Evolutionary conservation across 345 rosid species (phyloP), one percentile per base, ranked within the genome.

Genomic region (Rhodomyrtus tomentosa): DNA sequence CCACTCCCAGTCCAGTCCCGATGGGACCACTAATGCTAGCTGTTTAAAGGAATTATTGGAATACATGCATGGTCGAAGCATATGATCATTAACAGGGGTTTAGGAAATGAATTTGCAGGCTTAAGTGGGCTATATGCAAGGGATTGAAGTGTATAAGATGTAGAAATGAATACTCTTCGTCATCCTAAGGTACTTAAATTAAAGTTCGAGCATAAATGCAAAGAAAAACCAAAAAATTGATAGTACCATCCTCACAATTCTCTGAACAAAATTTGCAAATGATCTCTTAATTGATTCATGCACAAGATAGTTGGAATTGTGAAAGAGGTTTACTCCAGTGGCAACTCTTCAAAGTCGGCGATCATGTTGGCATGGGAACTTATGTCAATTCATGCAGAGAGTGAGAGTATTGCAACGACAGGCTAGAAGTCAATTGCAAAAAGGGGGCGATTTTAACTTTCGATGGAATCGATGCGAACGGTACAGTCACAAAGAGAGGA

Each of bases 301-400:
- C 98, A 95, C 87, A 98, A 96, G 90, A 95, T 95, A 89, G 92
- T 89, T 89, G 98, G 99, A 73, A 83, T 93, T 82, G 98, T 97
- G 80, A 91, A 82, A 82, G 93, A 95, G 90, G 94, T 97, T 50
- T 98, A 98, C 55, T 87, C 93, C 24, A 91, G 85, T 90, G 99
- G 93, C 55, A 51, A 25, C 80, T 88, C 38, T 89, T 95, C 93
- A 92, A 94, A 89, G 90, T 89, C 49, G 98, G 98, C 13, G 98
- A 97, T 84, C 95, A 85, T 85, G 95, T 93, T 83, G 99, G 99
- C 40, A 96, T 97, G 82, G 99, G 99, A 58, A 95, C 99, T 51
- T 95, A 87, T 88, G 96, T 97, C 82, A 92, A 92, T 88, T 95
- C 98, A 1, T 97, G 99, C 85, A 90, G 95, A 87, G 89, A 92